A percentile compares a stretch with the other conserved stretches of the same genome.
phyloP scores from a whole-genome alignment of 1,139 yeast genomes.

The Yamadazyma triangularis region DNA sequence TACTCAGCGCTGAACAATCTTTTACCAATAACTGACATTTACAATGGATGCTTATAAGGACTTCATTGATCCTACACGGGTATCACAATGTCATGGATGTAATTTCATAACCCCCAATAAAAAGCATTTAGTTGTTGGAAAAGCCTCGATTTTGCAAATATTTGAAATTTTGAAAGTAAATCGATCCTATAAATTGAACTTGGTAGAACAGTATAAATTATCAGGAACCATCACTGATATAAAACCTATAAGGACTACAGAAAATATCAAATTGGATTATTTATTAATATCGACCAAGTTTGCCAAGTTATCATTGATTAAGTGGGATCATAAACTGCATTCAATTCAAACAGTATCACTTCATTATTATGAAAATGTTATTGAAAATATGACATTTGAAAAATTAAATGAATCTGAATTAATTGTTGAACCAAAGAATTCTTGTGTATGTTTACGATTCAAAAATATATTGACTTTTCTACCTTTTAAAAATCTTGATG shows the following conservation, averaged over 20 bases:
- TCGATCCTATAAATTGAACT: conserved; percentile 36
- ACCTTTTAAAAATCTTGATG: conserved; percentile 54
- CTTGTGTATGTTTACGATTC: conserved; percentile 62
- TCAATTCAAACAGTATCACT: conserved; percentile 68
- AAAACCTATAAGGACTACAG: conserved; percentile 47
- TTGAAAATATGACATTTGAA: conserved; percentile 49
- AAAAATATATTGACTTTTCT: conserved; percentile 72
- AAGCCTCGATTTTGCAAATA: conserved; percentile 69
- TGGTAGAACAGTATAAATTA: conserved; percentile 64
- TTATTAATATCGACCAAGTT: conserved; percentile 63
- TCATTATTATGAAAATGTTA: conserved; percentile 79
- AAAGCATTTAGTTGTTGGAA: conserved; percentile 63
- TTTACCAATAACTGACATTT: no score
- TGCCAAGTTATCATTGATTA: conserved; percentile 74
- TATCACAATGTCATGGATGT: conserved; percentile 58
- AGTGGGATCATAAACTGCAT: conserved; percentile 58
- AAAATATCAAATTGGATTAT: conserved; percentile 51
- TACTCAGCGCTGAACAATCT: no score
- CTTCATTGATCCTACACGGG: conserved; percentile 74
- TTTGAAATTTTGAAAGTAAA: conserved; percentile 40
- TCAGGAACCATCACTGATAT: conserved; percentile 69
- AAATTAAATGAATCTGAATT: conserved; percentile 45
- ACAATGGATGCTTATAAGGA: conserved; percentile 81
- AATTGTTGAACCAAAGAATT: conserved; percentile 59
- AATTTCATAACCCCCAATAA: conserved; percentile 50